phyloP scores from a whole-genome alignment of 768 basidiomycete genomes.

The Suillus weaverae region DNA sequence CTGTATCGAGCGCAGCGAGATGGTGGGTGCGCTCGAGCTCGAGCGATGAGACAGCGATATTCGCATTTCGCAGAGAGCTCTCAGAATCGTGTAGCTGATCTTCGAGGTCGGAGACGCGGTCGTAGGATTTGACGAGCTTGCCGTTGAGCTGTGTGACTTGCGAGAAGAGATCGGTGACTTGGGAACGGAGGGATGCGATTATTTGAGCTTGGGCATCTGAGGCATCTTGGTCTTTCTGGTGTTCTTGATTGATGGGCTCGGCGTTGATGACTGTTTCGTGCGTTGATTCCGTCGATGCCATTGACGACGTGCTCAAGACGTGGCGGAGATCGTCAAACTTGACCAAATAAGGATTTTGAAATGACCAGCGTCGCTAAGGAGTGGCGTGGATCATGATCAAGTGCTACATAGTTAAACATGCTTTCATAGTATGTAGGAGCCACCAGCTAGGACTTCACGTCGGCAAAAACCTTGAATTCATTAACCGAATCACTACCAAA shows the following conservation, averaged over 20 bases:
- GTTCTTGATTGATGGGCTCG: slow-evolving; percentile 15
- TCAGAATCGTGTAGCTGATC: slow-evolving; percentile 77
- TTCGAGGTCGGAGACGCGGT: slow-evolving; percentile 89
- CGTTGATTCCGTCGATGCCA: slow-evolving; percentile 1
- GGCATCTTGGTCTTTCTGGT: slow-evolving; percentile 30
- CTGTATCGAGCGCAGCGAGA: slow-evolving; percentile 86
- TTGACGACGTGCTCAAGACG: slow-evolving; percentile 1
- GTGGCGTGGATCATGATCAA: not conserved
- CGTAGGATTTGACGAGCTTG: slow-evolving; percentile 92
- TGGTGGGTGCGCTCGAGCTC: slow-evolving; percentile 87
- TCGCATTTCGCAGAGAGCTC: slow-evolving; percentile 55
- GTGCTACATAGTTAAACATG: not conserved
- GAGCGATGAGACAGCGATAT: slow-evolving; percentile 71
- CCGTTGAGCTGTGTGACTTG: slow-evolving; percentile 89
- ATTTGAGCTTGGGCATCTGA: slow-evolving; percentile 80
- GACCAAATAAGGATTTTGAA: slow-evolving; percentile 2
- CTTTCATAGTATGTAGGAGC: not conserved
- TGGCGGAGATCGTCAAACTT: not conserved
- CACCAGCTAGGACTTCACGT: not conserved
- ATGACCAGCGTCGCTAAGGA: not conserved
- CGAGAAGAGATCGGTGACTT: slow-evolving; percentile 83
- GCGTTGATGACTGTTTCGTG: not conserved
- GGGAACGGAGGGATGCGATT: slow-evolving; percentile 74
- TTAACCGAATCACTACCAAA: slow-evolving; percentile 2
- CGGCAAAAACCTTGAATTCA: not conserved